Conservation (phyloP, 352 stramenopile genomes). For the Phytophthora boehmeriae region DNA sequence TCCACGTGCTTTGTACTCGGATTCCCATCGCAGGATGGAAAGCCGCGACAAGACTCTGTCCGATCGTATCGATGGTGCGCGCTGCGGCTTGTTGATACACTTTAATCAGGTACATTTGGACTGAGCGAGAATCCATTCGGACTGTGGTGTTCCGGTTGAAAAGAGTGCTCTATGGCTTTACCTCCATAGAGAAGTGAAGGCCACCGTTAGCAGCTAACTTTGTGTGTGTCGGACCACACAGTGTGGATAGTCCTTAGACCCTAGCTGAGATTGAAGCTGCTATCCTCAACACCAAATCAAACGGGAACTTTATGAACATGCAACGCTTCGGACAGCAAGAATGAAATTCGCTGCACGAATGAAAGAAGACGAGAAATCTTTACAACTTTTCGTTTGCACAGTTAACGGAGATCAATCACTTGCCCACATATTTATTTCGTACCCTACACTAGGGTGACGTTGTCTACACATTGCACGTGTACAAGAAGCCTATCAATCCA, state of each 20-base stretch:
- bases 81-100: neutral
- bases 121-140: neutral
- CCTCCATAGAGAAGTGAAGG: too few relatives aligned
- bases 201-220: too few relatives aligned
- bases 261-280: neutral
- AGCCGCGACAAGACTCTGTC: conserved; percentile 15
- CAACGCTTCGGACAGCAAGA: neutral
- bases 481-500: conserved; percentile 3
- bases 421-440: conserved; percentile 28
- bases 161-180: too few relatives aligned
- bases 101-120: neutral
- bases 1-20: neutral
- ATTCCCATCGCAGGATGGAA: conserved; percentile 29
- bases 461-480: conserved; percentile 13
- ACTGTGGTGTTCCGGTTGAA: too few relatives aligned
- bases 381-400: neutral
- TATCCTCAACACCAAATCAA: conserved; percentile 1
- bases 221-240: too few relatives aligned
- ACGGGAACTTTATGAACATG: neutral
- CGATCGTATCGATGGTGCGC: conserved; percentile 11
- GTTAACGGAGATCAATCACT: conserved; percentile 19
- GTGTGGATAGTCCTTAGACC: too few relatives aligned
- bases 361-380: neutral
- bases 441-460: conserved; percentile 20
- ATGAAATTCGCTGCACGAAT: conserved; percentile 15